phyloP scores from a whole-genome alignment of 1,139 yeast genomes.

The Pichia inconspicua region DNA sequence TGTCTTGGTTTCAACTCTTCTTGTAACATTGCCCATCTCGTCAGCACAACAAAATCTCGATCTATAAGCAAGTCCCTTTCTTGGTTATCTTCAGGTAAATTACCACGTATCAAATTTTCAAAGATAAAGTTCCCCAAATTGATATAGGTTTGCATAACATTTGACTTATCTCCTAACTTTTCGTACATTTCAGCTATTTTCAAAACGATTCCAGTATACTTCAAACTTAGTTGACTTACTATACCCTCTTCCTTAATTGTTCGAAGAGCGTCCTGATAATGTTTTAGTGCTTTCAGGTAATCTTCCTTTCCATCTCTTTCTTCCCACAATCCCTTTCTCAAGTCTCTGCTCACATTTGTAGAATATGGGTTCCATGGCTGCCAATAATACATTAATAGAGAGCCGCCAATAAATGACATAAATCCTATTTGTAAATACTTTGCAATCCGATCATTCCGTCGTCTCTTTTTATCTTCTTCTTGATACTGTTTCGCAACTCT shows the following conservation, averaged over 20 bases:
- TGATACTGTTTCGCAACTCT: conserved; percentile 6
- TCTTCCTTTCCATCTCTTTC: conserved; percentile 64
- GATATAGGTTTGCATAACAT: conserved; percentile 19
- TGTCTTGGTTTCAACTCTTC: conserved; percentile 7
- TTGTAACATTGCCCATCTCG: conserved; percentile 21
- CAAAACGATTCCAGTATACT: conserved; percentile 78
- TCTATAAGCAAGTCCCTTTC: conserved; percentile 23
- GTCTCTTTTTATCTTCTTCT: conserved; percentile 4
- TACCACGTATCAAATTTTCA: conserved; percentile 20
- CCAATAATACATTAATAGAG: conserved; percentile 21
- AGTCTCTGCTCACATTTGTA: conserved; percentile 49
- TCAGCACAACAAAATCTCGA: conserved; percentile 23
- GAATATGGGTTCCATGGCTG: conserved; percentile 32
- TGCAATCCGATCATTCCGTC: conserved; percentile 5
- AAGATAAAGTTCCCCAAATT: conserved; percentile 23
- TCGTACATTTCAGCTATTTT: conserved; percentile 78
- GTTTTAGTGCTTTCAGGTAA: conserved; percentile 57
- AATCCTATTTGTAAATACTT: conserved; percentile 11
- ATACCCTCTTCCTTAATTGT: conserved; percentile 35
- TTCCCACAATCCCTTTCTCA: conserved; percentile 76
- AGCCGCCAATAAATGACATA: conserved; percentile 13
- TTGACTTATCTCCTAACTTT: conserved; percentile 22
- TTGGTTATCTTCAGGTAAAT: conserved; percentile 12
- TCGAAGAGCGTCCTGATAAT: conserved; percentile 49
- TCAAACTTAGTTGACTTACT: conserved; percentile 53